These are phyloP conservation scores for Microcos paniculata DNA, from an alignment of 345 rosid species.

Conservation along the genomic window DNA sequence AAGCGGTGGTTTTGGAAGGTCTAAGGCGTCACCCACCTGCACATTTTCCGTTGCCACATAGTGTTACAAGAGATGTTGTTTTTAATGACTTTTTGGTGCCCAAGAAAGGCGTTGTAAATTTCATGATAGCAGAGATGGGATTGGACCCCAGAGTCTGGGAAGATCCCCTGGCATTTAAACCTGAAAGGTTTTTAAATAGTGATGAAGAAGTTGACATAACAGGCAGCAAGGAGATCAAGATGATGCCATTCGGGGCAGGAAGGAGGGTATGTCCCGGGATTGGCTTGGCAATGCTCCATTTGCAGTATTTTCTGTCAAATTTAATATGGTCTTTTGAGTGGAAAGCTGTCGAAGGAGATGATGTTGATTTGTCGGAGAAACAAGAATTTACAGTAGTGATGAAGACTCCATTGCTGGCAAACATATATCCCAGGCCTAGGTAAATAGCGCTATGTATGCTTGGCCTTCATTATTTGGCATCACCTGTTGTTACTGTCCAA, in stretches of 20 bases:
- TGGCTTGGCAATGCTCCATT: constrained; percentile 28
- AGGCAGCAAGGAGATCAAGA: constrained; percentile 35
- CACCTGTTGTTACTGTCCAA: no score
- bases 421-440: background rate
- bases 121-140: constrained; percentile 22
- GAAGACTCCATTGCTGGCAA: background rate
- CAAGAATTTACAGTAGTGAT: constrained; percentile 29
- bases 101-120: background rate
- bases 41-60: constrained; percentile 9
- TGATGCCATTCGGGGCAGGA: constrained; percentile 47
- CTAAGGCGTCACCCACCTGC: constrained; percentile 28
- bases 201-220: constrained; percentile 22
- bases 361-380: constrained; percentile 26
- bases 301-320: constrained; percentile 38
- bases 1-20: constrained; percentile 30
- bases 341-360: constrained; percentile 18
- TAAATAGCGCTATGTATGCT: no score
- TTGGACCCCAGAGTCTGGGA: constrained; percentile 34
- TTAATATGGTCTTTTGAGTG: constrained; percentile 31
- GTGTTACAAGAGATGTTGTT: background rate
- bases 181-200: constrained; percentile 35
- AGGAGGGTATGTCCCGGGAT: constrained; percentile 38
- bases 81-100: background rate
- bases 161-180: constrained; percentile 38
- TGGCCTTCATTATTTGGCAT: no score